Evolutionary conservation across 1,139 yeast species (phyloP), one percentile per base, ranked within the genome.

Genomic region (Debaryomycetaceae sp.): DNA sequence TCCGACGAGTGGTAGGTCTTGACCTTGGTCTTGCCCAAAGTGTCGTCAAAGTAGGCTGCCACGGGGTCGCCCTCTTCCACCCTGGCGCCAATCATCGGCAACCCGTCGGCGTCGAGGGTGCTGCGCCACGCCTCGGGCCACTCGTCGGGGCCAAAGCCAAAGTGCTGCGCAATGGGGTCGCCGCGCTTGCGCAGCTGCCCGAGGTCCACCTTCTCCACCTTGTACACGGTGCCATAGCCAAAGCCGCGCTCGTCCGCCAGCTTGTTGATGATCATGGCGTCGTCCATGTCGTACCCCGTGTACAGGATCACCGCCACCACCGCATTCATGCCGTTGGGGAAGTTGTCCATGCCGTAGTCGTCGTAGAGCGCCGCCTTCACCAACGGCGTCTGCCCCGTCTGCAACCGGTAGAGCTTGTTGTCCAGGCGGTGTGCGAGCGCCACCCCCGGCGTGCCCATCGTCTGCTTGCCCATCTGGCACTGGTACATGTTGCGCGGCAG

Each of bases 391-490:
- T 91, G 98, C 32, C 98, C 98, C 26, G 86, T 74, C 61, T 91
- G 98, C 45, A 91, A 67, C 50, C 94, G 79, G 61, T 91, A 91
- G 39, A 91, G 65, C 58, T 89, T 93, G 65, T 93, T 93, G 58
- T 91, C 99, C 1, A 96, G 83, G 60, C 99, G 77, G 57, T 89
- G 95, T 28, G 70, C 77, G 36, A 91, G 67, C 0, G 95, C 96
- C 36, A 91, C 95, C 64, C 97, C 97, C 6, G 98, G 98, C 4
- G 98, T 91, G 63, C 99, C 99, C 98, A 91, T 91, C 16, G 99
- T 91, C 70, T 91, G 99, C 65, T 91, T 91, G 76, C 97, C 98
- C 99, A 91, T 91, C 73, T 93, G 98, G 68, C 99, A 91, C 66
- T 91, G 99, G 58, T 91, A 91, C 98, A 93, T 91, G 58, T 91